phyloP scores from a whole-genome alignment of 768 basidiomycete genomes.

The Mycena vulgaris region DNA sequence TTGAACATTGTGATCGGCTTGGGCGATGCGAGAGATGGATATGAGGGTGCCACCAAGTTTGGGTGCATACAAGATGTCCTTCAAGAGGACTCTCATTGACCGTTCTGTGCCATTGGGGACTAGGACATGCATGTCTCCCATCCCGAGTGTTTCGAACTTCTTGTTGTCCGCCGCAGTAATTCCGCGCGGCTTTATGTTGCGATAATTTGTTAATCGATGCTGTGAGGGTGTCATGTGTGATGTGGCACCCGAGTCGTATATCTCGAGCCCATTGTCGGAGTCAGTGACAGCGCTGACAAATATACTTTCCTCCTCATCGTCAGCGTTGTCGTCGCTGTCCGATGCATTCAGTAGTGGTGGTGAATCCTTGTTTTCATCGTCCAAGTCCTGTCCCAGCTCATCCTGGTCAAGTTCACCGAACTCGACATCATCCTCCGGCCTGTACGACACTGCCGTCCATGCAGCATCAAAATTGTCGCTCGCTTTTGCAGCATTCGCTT shows the following conservation, averaged over 20 bases:
- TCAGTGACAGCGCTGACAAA: constrained; percentile 2
- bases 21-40: constrained; percentile 46
- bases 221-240: neutral
- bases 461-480: constrained; percentile 9
- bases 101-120: constrained; percentile 42
- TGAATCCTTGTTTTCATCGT: neutral
- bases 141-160: constrained; percentile 43
- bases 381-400: neutral
- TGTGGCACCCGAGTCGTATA: constrained; percentile 55
- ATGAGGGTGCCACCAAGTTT: constrained; percentile 49
- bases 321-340: neutral
- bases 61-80: constrained; percentile 50
- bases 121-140: constrained; percentile 47
- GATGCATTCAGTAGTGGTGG: constrained; percentile 3
- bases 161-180: constrained; percentile 4
- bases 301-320: constrained; percentile 2
- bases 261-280: constrained; percentile 37
- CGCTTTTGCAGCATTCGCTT: neutral
- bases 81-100: constrained; percentile 42
- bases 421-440: neutral
- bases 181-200: constrained; percentile 29
- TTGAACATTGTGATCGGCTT: constrained; percentile 40
- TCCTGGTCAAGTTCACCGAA: constrained; percentile 8
- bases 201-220: neutral
- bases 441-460: too few relatives aligned